Percentiles rank a stretch among this genome's conserved stretches.
Conservation (phyloP, 139 green algal genomes). For the Limnomonas spitsbergensis region DNA sequence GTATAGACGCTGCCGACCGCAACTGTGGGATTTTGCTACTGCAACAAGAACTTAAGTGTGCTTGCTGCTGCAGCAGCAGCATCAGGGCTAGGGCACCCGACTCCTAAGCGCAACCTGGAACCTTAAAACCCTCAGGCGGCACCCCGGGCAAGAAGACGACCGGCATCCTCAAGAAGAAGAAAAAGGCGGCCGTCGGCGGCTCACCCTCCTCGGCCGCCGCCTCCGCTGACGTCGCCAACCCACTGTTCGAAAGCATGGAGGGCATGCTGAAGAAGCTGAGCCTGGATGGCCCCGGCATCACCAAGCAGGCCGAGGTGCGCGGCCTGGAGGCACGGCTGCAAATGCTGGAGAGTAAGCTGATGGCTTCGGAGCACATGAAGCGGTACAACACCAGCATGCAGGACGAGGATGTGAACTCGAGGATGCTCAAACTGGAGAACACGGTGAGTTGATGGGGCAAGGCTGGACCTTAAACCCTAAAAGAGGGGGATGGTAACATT, state of each 20-base stretch:
- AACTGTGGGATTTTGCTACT: too few species aligned
- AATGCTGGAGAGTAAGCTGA: neutral
- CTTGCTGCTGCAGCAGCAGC: too few species aligned
- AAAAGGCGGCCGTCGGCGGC: neutral
- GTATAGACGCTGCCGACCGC: too few species aligned
- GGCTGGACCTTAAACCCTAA: too few species aligned
- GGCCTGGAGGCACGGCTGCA: neutral
- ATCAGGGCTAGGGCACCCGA: too few species aligned
- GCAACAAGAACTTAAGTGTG: too few species aligned
- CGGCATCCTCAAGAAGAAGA: conserved; percentile 4
- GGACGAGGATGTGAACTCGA: neutral
- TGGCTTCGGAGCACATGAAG: neutral
- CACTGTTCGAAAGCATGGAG: conserved; percentile 27
- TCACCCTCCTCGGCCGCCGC: too few species aligned
- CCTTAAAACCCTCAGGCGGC: neutral
- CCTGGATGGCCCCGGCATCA: too few species aligned
- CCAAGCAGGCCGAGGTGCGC: too few species aligned
- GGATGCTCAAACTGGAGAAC: neutral
- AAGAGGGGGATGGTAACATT: too few species aligned
- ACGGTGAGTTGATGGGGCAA: too few species aligned
- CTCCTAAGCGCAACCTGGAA: too few species aligned
- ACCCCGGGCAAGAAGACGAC: neutral
- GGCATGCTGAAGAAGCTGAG: conserved; percentile 6
- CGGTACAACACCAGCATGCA: neutral
- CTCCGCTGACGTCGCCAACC: conserved; percentile 26